Evolutionary conservation across 2,329 filamentous ascomycete genomes (phyloP).

Genomic region (Paecilomyces formosus): DNA sequence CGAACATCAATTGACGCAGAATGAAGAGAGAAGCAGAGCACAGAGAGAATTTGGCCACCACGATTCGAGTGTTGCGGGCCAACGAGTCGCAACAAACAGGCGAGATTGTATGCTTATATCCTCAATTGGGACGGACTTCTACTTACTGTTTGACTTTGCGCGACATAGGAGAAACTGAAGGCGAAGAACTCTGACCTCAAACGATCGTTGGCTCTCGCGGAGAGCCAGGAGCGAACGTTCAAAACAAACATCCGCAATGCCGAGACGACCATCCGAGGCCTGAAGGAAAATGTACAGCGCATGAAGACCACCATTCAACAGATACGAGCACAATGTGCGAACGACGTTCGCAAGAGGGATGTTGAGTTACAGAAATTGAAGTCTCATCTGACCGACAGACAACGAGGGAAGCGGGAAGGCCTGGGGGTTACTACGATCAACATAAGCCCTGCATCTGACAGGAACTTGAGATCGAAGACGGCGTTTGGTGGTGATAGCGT

Average conservation of each 20-base stretch:
- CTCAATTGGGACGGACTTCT: slow-evolving; percentile 4
- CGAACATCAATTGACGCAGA: slow-evolving; percentile 5
- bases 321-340: slow-evolving; percentile 77
- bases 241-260: slow-evolving; percentile 64
- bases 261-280: slow-evolving; percentile 63
- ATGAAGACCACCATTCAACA: slow-evolving; percentile 75
- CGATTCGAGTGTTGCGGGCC: slow-evolving; percentile 66
- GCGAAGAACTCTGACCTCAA: slow-evolving; percentile 49
- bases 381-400: slow-evolving; percentile 67
- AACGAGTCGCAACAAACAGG: slow-evolving; percentile 67
- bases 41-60: slow-evolving; percentile 72
- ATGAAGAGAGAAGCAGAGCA: slow-evolving; percentile 77
- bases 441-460: slow-evolving; percentile 34
- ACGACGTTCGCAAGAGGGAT: slow-evolving; percentile 85
- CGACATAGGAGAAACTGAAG: slow-evolving; percentile 44
- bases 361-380: slow-evolving; percentile 83
- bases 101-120: slow-evolving; percentile 50
- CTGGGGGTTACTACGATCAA: slow-evolving; percentile 43
- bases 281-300: slow-evolving; percentile 76
- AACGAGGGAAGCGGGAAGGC: slow-evolving; percentile 51
- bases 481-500: slow-evolving; percentile 34
- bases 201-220: slow-evolving; percentile 50
- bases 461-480: slow-evolving; percentile 19
- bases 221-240: slow-evolving; percentile 64
- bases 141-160: slow-evolving; percentile 9